phyloP scores from a whole-genome alignment of 495 filamentous ascomycete species.

The Neurospora sp. region DNA sequence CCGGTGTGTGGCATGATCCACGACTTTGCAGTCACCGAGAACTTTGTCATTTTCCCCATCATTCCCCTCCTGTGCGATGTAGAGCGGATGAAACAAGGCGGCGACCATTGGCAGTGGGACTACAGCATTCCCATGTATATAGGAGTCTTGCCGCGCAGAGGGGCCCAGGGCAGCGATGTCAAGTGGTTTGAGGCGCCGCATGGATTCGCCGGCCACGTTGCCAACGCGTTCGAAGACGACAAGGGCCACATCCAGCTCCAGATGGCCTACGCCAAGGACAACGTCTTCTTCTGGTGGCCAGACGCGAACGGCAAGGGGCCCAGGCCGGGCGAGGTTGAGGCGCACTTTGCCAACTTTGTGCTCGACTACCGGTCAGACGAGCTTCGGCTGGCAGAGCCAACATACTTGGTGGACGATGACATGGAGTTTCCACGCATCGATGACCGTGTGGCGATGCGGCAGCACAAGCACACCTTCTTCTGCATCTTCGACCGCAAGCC shows the following conservation, averaged over 20 bases:
- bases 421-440: slow-evolving; percentile 46
- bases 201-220: slow-evolving; percentile 36
- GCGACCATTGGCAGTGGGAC: slow-evolving; percentile 40
- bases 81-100: slow-evolving; percentile 38
- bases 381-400: slow-evolving; percentile 15
- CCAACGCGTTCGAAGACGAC: slow-evolving; percentile 38
- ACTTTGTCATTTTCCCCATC: slow-evolving; percentile 36
- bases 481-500: slow-evolving; percentile 25
- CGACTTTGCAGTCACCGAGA: slow-evolving; percentile 40
- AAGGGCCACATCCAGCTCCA: slow-evolving; percentile 38
- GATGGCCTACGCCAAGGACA: slow-evolving; percentile 34
- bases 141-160: slow-evolving; percentile 33
- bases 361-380: slow-evolving; percentile 28
- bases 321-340: slow-evolving; percentile 4
- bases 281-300: slow-evolving; percentile 43
- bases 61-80: slow-evolving; percentile 31
- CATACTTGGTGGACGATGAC: slow-evolving; percentile 23
- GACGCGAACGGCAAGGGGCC: slow-evolving; percentile 20
- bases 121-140: slow-evolving; percentile 32
- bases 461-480: slow-evolving; percentile 39
- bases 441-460: slow-evolving; percentile 33
- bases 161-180: slow-evolving; percentile 33
- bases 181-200: slow-evolving; percentile 31
- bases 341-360: slow-evolving; percentile 19
- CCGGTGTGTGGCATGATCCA: slow-evolving; percentile 42